Evolutionary conservation across 2,329 filamentous ascomycete genomes (phyloP).

Genomic region (Alternaria gansuensis): DNA sequence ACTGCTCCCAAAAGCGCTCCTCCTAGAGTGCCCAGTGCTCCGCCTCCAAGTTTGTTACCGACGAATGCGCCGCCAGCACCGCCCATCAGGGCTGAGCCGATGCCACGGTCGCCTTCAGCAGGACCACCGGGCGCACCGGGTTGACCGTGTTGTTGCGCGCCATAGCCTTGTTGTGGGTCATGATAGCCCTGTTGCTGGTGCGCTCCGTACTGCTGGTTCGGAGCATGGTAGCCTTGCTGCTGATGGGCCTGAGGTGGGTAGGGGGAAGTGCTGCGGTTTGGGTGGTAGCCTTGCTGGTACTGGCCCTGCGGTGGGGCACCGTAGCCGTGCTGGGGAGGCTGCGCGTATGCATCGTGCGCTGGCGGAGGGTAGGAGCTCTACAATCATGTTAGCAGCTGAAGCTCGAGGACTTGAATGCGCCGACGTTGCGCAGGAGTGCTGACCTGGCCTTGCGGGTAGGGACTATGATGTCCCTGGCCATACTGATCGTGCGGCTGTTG

Average conservation of each 20-base stretch:
- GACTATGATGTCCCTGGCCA: constrained; percentile 27
- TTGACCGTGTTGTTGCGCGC: constrained; percentile 54
- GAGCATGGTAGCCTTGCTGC: constrained; percentile 33
- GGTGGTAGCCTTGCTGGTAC: constrained; percentile 48
- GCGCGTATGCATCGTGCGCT: constrained; percentile 42
- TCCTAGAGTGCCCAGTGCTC: constrained; percentile 61
- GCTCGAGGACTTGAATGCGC: constrained; percentile 15
- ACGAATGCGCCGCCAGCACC: constrained; percentile 65
- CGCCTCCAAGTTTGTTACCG: constrained; percentile 64
- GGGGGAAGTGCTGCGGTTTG: constrained; percentile 49
- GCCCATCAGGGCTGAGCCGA: constrained; percentile 64
- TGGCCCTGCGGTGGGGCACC: constrained; percentile 42
- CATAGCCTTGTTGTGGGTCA: constrained; percentile 35
- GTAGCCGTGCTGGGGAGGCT: constrained; percentile 37
- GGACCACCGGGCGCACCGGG: constrained; percentile 43
- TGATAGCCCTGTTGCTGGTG: constrained; percentile 26
- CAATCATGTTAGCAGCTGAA: constrained; percentile 23
- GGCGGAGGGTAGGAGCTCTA: constrained; percentile 45
- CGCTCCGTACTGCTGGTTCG: constrained; percentile 35
- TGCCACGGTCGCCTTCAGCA: constrained; percentile 63
- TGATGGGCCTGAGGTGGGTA: constrained; percentile 46
- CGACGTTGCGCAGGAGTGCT: constrained; percentile 20
- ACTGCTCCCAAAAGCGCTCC: constrained; percentile 64
- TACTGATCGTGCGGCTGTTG: constrained; percentile 45
- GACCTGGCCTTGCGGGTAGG: constrained; percentile 34